Base-by-base conservation (phyloP, 2,329 filamentous ascomycete genomes). In the Gaeumannomyces sp. region DNA sequence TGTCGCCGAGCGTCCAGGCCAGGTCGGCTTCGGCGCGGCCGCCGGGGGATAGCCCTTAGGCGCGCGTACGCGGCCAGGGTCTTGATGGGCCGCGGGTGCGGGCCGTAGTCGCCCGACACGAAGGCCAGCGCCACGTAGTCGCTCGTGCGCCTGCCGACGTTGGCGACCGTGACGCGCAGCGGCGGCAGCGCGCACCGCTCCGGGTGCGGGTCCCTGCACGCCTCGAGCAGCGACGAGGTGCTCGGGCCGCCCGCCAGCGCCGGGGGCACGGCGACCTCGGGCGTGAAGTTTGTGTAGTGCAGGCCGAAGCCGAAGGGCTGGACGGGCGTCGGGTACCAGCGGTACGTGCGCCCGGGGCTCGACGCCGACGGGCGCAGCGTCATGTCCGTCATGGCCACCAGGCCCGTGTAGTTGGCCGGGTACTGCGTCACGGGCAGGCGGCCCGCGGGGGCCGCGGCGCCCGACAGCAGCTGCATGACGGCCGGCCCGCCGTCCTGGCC, bases 401-500 rank as follows among this genome's bases (percentile, higher is more conserved):
- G 72, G 13, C 78, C 69, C 2, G 79, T 76, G 69, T 87, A 88
- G 22, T 71, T 71, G 0, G 78, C 76, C 0, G 83, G 84, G 67
- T 88, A 87, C 69, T 85, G 80, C 2, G 83, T 87, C 2, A 83
- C 76, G 1, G 84, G 81, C 11, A 87, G 71, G 35, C 85, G 76
- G 3, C 83, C 85, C 7, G 83, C 84, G 0, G 83, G 83, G 0
- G 82, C 76, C 5, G 70, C 73, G 5, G 74, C 75, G 2, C 85
- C 85, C 10, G 78, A 80, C 53, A 88, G 68, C 62, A 86, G 77
- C 66, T 86, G 78, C 31, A 86, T 73, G 6, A 87, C 71, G 0
- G 85, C 85, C 10, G 74, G 74, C 6, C 85, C 85, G 33, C 85
- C 85, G 38, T 81, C 80, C 72, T 88, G 85, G 1, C 85, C 85